phyloP scores from a whole-genome alignment of 2,329 filamentous ascomycete genomes.

The Phialophora tarda region DNA sequence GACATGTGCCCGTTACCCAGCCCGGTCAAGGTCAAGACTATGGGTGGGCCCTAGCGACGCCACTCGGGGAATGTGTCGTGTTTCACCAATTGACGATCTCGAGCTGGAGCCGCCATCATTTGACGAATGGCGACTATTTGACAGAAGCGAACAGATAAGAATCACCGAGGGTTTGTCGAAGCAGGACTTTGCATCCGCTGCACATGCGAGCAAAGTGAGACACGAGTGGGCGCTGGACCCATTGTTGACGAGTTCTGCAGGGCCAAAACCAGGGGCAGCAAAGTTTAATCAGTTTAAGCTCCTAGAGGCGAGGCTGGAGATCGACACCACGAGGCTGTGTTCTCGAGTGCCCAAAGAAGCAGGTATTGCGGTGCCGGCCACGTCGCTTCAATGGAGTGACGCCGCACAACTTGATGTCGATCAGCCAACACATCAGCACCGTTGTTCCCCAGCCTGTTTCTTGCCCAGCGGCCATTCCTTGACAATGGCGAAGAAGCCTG shows the following conservation, averaged over 20 bases:
- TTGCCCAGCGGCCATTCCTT: background rate
- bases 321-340: background rate
- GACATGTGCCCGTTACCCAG: slow-evolving; percentile 8
- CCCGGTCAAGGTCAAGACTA: slow-evolving; percentile 6
- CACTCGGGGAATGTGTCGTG: slow-evolving; percentile 10
- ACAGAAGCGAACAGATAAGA: slow-evolving; percentile 13
- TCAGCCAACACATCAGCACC: background rate
- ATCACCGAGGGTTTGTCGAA: background rate
- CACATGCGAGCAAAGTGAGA: background rate
- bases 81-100: slow-evolving; percentile 14
- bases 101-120: slow-evolving; percentile 10
- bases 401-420: background rate
- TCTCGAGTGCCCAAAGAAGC: background rate
- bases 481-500: slow-evolving; percentile 32
- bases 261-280: background rate
- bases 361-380: slow-evolving; percentile 10
- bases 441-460: background rate
- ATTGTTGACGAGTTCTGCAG: background rate
- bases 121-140: slow-evolving; percentile 12
- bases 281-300: slow-evolving; percentile 10
- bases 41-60: slow-evolving; percentile 7
- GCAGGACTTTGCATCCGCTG: background rate
- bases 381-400: slow-evolving; percentile 12
- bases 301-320: slow-evolving; percentile 3
- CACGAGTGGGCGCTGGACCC: background rate